Evolutionary conservation across 805 yeast species (phyloP).

Genomic region (Candida michaelii): DNA sequence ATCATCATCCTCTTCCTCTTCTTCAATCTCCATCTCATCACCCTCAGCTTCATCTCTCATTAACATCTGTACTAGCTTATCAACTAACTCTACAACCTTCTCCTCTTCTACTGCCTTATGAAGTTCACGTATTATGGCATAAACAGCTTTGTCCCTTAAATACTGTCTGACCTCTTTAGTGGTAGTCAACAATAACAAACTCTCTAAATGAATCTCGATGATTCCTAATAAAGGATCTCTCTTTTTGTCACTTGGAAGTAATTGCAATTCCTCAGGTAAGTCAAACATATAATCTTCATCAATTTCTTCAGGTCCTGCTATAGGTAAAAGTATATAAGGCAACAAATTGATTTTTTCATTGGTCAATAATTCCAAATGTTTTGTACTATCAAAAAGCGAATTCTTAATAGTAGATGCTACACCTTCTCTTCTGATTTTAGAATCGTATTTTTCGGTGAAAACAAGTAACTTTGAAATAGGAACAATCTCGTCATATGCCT

Average conservation of each 20-base stretch:
- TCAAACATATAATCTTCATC: constrained; percentile 83
- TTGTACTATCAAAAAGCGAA: constrained; percentile 73
- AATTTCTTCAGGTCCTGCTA: constrained; percentile 74
- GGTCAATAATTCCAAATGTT: constrained; percentile 59
- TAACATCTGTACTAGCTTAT: constrained; percentile 82
- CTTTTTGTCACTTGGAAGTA: constrained; percentile 69
- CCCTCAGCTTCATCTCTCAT: constrained; percentile 77
- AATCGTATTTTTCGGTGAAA: constrained; percentile 78
- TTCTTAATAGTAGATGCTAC: constrained; percentile 92
- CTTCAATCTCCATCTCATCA: constrained; percentile 50
- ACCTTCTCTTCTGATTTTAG: constrained; percentile 83
- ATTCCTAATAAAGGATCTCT: constrained; percentile 73
- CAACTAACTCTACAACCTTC: constrained; percentile 66
- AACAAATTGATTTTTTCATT: constrained; percentile 69
- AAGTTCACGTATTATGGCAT: constrained; percentile 82
- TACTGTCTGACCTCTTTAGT: constrained; percentile 71
- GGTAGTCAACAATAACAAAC: constrained; percentile 75
- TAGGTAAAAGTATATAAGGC: constrained; percentile 79
- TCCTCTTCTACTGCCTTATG: constrained; percentile 55
- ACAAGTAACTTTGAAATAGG: constrained; percentile 81
- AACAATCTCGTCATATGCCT: constrained; percentile 69
- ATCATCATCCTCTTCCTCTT: constrained; percentile 41
- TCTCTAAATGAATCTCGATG: constrained; percentile 72
- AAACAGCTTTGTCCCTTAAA: constrained; percentile 78
- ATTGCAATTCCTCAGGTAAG: constrained; percentile 85